A percentile compares a stretch with the other conserved stretches of the same genome.
These are phyloP conservation scores for Linum trigynum DNA, from an alignment of 345 rosid species.

Conservation along the genomic window DNA sequence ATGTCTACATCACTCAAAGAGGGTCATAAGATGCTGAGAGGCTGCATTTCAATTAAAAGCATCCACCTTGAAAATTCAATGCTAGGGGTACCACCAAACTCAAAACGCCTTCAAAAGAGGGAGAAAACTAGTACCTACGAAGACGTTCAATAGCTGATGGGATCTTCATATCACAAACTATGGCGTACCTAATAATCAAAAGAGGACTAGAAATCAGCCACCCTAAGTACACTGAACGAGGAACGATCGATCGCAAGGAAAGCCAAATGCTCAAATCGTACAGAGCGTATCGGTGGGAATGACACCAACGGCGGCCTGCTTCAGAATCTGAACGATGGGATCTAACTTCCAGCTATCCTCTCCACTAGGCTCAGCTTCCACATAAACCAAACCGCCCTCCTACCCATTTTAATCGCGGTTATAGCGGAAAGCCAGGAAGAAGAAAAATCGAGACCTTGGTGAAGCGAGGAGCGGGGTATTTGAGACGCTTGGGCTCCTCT, in stretches of 20 bases:
- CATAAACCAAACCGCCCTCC: conserved; percentile 57
- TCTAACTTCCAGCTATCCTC: conserved; percentile 65
- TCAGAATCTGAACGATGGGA: conserved; percentile 54
- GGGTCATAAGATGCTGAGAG: conserved; percentile 5
- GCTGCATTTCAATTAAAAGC: too few species aligned
- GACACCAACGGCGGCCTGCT: conserved; percentile 85
- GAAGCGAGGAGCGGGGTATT: conserved; percentile 69
- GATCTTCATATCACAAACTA: conserved; percentile 63
- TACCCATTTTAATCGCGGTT: conserved; percentile 7
- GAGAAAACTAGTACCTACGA: conserved; percentile 44
- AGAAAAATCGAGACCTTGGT: conserved; percentile 33
- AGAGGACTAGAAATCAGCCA: neutral
- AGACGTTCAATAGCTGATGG: conserved; percentile 79
- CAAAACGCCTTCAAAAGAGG: neutral
- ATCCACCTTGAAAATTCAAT: conserved; percentile 8
- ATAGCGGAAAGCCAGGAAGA: neutral
- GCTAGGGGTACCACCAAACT: conserved; percentile 1
- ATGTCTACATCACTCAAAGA: conserved; percentile 79
- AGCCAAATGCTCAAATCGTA: conserved; percentile 15
- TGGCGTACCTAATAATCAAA: conserved; percentile 46
- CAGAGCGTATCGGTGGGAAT: conserved; percentile 90
- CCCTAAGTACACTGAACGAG: neutral
- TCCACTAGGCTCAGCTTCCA: conserved; percentile 65
- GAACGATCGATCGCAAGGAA: too few species aligned
- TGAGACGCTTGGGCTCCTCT: conserved; percentile 92